phyloP scores from a whole-genome alignment of 2,329 filamentous ascomycete species.

The Thielaviopsis musarum region DNA sequence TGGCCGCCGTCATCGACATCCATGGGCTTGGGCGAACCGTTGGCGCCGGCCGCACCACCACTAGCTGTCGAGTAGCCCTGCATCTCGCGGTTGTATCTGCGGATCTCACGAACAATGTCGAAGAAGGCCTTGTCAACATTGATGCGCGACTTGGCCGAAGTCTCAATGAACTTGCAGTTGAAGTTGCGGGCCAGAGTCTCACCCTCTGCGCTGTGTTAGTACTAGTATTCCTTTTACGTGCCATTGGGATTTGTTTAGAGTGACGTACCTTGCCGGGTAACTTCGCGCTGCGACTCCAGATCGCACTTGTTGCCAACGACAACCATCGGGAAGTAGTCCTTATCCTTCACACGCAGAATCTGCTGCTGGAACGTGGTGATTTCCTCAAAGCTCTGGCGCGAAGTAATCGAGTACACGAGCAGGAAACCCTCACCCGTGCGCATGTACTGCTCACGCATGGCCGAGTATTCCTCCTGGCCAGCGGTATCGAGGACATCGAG shows the following conservation, averaged over 20 bases:
- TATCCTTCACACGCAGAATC: conserved; percentile 96
- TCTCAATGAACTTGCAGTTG: conserved; percentile 97
- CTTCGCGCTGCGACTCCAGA: conserved; percentile 81
- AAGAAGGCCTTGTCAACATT: conserved; percentile 98
- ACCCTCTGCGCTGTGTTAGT: conserved; percentile 48
- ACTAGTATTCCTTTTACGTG: conserved; percentile 26
- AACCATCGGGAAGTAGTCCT: conserved; percentile 99
- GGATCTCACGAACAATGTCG: conserved; percentile 94
- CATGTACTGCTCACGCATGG: conserved; percentile 99
- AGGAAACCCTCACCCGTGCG: conserved; percentile 95
- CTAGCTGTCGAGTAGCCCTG: conserved; percentile 65
- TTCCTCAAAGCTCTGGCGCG: conserved; percentile 92
- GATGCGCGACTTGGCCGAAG: conserved; percentile 92
- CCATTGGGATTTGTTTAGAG: no score
- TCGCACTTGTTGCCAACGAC: conserved; percentile 99
- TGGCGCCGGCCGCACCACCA: conserved; percentile 43
- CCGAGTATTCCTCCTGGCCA: conserved; percentile 97
- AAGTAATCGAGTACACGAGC: conserved; percentile 95
- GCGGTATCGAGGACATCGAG: conserved; percentile 97
- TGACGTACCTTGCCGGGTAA: conserved; percentile 69
- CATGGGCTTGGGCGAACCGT: conserved; percentile 54
- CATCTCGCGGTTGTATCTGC: conserved; percentile 97
- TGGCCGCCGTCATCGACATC: conserved; percentile 55
- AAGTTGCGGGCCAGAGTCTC: conserved; percentile 73
- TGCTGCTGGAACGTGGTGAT: conserved; percentile 98